These are phyloP conservation scores for Vicia sativa DNA, from an alignment of 306 rosid genomes.

Conservation along the genomic window DNA sequence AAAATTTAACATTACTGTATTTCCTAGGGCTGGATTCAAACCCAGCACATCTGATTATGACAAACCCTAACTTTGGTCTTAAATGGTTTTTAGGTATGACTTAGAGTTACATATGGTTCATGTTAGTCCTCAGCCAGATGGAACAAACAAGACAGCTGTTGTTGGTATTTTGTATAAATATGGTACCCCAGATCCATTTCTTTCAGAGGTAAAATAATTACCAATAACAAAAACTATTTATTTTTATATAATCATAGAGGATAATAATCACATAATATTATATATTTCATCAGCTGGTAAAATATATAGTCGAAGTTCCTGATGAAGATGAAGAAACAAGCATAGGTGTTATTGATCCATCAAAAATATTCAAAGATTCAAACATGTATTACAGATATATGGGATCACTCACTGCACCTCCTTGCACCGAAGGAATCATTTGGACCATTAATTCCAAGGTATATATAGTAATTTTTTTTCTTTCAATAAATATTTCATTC, in stretches of 20 bases:
- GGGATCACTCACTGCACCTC: constrained; percentile 79
- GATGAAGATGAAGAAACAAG: constrained; percentile 33
- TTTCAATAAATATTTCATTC: background rate
- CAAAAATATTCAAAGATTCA: constrained; percentile 38
- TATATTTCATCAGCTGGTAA: constrained; percentile 47
- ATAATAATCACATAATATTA: background rate
- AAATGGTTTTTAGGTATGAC: constrained; percentile 50
- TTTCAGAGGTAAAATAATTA: constrained; percentile 49
- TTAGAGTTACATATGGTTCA: constrained; percentile 80
- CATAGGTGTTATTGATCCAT: constrained; percentile 55
- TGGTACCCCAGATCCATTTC: constrained; percentile 60
- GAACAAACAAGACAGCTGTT: constrained; percentile 51
- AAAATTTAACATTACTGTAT: no score
- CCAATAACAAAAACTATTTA: background rate
- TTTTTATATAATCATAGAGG: background rate
- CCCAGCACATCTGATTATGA: no score
- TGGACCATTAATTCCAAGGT: constrained; percentile 66
- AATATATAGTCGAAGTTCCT: constrained; percentile 36
- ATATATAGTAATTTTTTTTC: no score
- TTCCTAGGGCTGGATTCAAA: no score
- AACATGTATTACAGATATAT: constrained; percentile 55
- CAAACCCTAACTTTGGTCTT: background rate
- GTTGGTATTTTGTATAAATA: constrained; percentile 52
- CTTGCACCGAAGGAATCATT: constrained; percentile 71
- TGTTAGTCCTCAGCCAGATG: constrained; percentile 39